Percentiles rank a stretch among this genome's conserved stretches.
Evolutionary conservation across 345 rosid genomes (phyloP).

Genomic region (Lepidium sativum): DNA sequence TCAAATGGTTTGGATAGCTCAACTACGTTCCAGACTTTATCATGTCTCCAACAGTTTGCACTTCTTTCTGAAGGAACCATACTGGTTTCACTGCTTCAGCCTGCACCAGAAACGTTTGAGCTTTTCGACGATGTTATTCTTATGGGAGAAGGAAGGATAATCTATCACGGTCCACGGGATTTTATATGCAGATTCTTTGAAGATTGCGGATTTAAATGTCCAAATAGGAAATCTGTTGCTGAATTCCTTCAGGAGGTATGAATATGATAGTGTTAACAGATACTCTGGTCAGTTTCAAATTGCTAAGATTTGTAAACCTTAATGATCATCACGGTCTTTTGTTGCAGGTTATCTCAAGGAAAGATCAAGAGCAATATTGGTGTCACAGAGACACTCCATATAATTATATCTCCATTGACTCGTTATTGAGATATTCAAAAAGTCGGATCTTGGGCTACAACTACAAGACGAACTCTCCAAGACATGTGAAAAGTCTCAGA

Average conservation of each 20-base stretch:
- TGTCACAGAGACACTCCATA: constrained; percentile 21
- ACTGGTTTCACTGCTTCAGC: constrained; percentile 72
- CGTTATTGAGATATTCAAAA: constrained; percentile 24
- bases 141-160: constrained; percentile 70
- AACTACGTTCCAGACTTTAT: constrained; percentile 72
- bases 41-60: constrained; percentile 50
- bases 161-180: constrained; percentile 70
- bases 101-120: constrained; percentile 70
- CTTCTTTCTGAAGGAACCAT: constrained; percentile 65
- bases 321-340: background rate
- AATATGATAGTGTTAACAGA: background rate
- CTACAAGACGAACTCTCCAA: constrained; percentile 26
- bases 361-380: constrained; percentile 52
- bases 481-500: constrained; percentile 22
- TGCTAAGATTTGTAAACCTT: background rate
- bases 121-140: constrained; percentile 73
- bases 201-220: constrained; percentile 57
- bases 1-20: constrained; percentile 82
- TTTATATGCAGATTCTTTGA: constrained; percentile 61
- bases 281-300: background rate
- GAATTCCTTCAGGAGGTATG: constrained; percentile 80
- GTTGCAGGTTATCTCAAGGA: constrained; percentile 36
- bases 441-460: constrained; percentile 19
- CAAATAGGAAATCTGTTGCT: constrained; percentile 77
- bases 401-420: constrained; percentile 29